phyloP scores from a whole-genome alignment of 768 basidiomycete genomes.

The Termitomyces titanicus region DNA sequence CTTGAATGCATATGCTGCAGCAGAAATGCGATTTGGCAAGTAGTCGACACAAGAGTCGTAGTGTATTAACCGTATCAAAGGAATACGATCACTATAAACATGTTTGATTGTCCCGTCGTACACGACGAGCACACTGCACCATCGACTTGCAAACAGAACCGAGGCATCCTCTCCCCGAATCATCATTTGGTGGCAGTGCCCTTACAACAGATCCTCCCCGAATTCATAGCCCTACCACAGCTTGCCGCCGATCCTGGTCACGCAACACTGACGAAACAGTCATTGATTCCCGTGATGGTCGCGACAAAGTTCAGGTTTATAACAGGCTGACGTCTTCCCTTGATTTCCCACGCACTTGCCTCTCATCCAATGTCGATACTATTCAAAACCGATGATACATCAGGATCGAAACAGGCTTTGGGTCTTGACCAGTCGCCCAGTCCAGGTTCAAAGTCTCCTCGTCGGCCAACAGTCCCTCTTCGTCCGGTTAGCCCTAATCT shows the following conservation, averaged over 20 bases:
- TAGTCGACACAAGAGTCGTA: slow-evolving; percentile 25
- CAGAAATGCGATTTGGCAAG: slow-evolving; percentile 79
- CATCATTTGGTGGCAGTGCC: no score
- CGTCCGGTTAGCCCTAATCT: slow-evolving; percentile 13
- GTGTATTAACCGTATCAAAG: slow-evolving; percentile 1
- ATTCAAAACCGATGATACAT: slow-evolving; percentile 1
- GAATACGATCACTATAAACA: not conserved
- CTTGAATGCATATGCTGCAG: slow-evolving; percentile 66
- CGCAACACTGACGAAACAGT: not conserved
- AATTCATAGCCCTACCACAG: no score
- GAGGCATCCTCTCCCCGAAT: no score
- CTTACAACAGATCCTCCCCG: no score
- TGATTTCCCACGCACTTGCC: not conserved
- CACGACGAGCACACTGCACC: not conserved
- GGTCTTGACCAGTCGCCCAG: not conserved
- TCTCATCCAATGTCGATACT: slow-evolving; percentile 5
- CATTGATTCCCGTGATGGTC: slow-evolving; percentile 7
- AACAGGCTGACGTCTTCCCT: not conserved
- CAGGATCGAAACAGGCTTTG: not conserved
- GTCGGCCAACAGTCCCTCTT: slow-evolving; percentile 30
- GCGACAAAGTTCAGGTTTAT: not conserved
- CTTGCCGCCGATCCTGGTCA: no score
- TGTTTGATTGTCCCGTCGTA: not conserved
- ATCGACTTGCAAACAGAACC: no score
- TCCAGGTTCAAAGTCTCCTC: slow-evolving; percentile 19